Percentiles rank a stretch among this genome's conserved stretches.
Conservation (phyloP, 1,284 basidiomycete species). For the Ganoderma meredithae region DNA sequence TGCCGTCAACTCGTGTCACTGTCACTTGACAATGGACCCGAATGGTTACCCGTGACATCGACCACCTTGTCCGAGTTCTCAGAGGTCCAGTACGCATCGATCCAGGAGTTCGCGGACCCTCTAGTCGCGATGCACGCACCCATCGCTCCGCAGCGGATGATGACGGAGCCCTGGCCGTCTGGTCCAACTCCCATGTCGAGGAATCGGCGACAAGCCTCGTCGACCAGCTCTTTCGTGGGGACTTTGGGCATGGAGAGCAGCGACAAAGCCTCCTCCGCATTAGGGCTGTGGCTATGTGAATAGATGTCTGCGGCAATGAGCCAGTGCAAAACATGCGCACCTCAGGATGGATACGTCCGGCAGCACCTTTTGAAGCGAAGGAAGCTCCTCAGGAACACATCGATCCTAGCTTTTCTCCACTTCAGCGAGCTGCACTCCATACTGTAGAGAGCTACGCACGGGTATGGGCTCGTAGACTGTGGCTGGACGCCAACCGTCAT, state of each 20-base stretch:
- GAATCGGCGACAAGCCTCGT: constrained; percentile 67
- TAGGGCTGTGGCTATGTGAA: constrained; percentile 59
- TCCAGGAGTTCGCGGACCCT: constrained; percentile 56
- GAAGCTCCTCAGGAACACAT: constrained; percentile 81
- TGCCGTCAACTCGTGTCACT: neutral
- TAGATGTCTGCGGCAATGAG: neutral
- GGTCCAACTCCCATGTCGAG: constrained; percentile 63
- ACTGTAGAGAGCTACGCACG: constrained; percentile 51
- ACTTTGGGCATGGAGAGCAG: constrained; percentile 63
- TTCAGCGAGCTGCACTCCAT: constrained; percentile 1
- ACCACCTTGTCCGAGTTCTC: constrained; percentile 61
- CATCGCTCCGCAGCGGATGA: constrained; percentile 81
- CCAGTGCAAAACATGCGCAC: constrained; percentile 43
- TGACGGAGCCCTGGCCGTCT: constrained; percentile 59
- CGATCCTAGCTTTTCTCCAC: constrained; percentile 58
- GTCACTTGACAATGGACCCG: constrained; percentile 5
- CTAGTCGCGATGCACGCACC: constrained; percentile 71
- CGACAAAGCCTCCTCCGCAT: constrained; percentile 77
- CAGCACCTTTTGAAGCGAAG: constrained; percentile 70
- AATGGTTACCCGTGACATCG: constrained; percentile 80
- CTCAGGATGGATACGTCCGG: constrained; percentile 70
- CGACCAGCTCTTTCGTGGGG: constrained; percentile 58
- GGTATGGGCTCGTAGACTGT: constrained; percentile 90
- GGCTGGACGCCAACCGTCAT: constrained; percentile 66
- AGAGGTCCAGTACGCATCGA: constrained; percentile 78